Percentiles rank a stretch among this genome's conserved stretches.
These are phyloP conservation scores for Micromonas commoda DNA, from an alignment of 139 green algal genomes.

Conservation along the genomic window DNA sequence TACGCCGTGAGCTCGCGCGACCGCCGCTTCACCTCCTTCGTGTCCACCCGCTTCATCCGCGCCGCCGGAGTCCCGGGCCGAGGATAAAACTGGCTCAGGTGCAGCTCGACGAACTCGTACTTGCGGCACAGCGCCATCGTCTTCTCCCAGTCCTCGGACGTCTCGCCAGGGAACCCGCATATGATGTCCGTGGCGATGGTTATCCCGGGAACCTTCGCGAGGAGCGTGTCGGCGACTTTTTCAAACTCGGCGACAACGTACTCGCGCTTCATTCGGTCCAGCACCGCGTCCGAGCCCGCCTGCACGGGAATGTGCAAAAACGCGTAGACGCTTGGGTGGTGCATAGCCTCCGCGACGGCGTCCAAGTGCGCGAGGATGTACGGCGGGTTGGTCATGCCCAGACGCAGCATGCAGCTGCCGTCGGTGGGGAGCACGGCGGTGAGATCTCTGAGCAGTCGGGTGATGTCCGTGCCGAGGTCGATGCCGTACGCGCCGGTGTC, in stretches of 20 bases:
- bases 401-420: conserved; percentile 65
- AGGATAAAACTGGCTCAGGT: conserved; percentile 91
- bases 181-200: conserved; percentile 95
- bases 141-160: conserved; percentile 57
- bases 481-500: conserved; percentile 67
- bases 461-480: conserved; percentile 70
- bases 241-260: conserved; percentile 67
- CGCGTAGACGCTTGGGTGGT: conserved; percentile 68
- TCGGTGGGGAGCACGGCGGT: conserved; percentile 65
- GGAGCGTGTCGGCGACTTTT: conserved; percentile 64
- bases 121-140: conserved; percentile 72
- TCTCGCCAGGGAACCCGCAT: conserved; percentile 65
- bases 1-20: conserved; percentile 56
- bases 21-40: conserved; percentile 42
- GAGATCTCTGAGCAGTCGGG: conserved; percentile 58
- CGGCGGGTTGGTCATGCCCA: conserved; percentile 93
- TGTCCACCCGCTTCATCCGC: conserved; percentile 69
- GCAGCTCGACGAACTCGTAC: conserved; percentile 72
- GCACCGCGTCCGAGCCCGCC: conserved; percentile 66
- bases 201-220: conserved; percentile 56
- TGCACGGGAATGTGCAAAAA: conserved; percentile 93
- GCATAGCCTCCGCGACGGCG: conserved; percentile 47
- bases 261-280: conserved; percentile 83
- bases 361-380: conserved; percentile 84
- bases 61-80: conserved; percentile 76